phyloP scores from a whole-genome alignment of 2,329 filamentous ascomycete genomes.

The Corinectria fuckeliana region DNA sequence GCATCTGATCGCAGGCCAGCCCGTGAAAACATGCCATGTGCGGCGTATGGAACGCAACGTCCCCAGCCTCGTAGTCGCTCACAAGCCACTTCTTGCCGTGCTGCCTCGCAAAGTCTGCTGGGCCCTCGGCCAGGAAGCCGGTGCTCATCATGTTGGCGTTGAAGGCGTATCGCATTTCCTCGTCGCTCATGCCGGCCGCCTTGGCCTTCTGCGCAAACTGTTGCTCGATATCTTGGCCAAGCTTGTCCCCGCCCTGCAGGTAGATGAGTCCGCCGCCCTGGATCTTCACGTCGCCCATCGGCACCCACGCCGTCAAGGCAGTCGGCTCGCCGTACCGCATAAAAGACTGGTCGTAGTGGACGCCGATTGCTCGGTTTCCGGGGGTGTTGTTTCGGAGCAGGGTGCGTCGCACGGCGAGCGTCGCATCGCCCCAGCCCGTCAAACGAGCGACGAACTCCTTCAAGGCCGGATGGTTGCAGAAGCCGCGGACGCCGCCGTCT shows the following conservation, averaged over 20 bases:
- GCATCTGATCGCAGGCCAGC: neutral
- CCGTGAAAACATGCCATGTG: conserved; percentile 37
- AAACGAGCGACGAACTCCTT: conserved; percentile 57
- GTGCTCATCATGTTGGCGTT: conserved; percentile 67
- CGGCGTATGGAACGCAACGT: conserved; percentile 49
- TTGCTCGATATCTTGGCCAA: conserved; percentile 58
- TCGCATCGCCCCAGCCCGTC: conserved; percentile 60
- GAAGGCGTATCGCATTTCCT: conserved; percentile 59
- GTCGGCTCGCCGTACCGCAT: conserved; percentile 62
- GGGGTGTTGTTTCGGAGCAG: conserved; percentile 64
- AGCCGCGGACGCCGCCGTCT: conserved; percentile 30
- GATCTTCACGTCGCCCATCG: conserved; percentile 60
- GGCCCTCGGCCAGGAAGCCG: conserved; percentile 59
- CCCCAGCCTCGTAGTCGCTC: conserved; percentile 49
- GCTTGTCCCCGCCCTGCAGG: conserved; percentile 49
- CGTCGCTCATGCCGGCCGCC: conserved; percentile 56
- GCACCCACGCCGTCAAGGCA: conserved; percentile 63
- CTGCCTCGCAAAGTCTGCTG: conserved; percentile 45
- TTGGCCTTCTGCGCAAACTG: conserved; percentile 57
- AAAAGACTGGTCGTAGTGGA: conserved; percentile 68
- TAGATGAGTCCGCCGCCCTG: conserved; percentile 66
- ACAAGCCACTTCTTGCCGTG: conserved; percentile 46
- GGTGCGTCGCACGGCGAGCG: conserved; percentile 50
- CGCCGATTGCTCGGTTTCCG: conserved; percentile 62
- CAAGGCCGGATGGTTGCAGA: conserved; percentile 60